Evolutionary conservation across 2,329 filamentous ascomycete species (phyloP).

Genomic region (Pyrenochaeta sp.): DNA sequence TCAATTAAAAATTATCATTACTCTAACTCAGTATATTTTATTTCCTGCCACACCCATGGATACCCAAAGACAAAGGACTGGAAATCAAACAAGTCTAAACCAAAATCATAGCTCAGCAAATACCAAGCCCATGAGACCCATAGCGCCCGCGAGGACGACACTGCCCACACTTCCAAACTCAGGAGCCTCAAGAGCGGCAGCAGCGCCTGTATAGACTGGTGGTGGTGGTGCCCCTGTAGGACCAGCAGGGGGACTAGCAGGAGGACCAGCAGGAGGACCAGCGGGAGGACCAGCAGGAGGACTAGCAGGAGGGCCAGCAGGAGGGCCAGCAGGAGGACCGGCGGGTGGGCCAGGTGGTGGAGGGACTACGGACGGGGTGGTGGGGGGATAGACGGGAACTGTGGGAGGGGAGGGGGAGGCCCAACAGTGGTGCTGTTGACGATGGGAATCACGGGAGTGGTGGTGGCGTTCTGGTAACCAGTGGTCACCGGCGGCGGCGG

Average conservation of each 20-base stretch:
- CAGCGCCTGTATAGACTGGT: conserved; percentile 21
- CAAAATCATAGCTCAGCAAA: conserved; percentile 27
- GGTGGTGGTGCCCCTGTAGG: not conserved
- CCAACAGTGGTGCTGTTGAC: conserved; percentile 8
- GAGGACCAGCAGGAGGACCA: conserved; percentile 13
- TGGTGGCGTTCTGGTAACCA: not conserved
- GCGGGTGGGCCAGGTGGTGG: not conserved
- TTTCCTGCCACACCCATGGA: not conserved
- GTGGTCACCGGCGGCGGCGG: not conserved
- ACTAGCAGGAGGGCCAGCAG: not conserved
- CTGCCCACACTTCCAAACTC: not conserved
- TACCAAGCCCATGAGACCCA: conserved; percentile 31
- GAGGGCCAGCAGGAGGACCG: conserved; percentile 14
- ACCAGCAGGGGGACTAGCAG: not conserved
- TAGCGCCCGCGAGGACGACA: conserved; percentile 14
- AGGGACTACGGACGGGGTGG: not conserved
- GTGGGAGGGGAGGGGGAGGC: not conserved
- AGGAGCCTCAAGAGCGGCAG: conserved; percentile 11
- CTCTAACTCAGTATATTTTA: not conserved
- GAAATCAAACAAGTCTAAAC: not conserved
- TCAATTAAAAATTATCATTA: conserved; percentile 5
- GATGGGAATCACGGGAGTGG: not conserved
- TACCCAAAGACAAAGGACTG: not conserved
- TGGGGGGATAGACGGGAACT: not conserved
- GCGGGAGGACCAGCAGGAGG: conserved; percentile 4